Evolutionary conservation across 2,329 filamentous ascomycete species (phyloP), one percentile per base, ranked within the genome.

Genomic region (Nannizziopsis arthrosporioides): DNA sequence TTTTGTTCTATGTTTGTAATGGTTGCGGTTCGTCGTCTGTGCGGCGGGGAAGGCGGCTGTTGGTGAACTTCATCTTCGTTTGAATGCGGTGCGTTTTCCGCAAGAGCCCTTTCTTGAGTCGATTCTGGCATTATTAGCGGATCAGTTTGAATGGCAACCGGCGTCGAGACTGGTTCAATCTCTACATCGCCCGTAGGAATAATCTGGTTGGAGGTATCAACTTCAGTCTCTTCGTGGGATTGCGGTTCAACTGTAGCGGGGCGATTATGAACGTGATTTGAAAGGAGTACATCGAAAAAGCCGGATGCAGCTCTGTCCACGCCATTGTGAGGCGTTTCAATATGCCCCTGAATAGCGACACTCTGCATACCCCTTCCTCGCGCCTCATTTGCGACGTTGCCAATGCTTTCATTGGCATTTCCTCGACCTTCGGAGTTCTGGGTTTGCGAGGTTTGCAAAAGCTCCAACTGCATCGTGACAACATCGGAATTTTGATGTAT

Each of bases 401-500:
- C 51, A 37, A 50, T 54, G 36, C 22, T 40, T 10, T 55, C 49
- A 37, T 51, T 54, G 27, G 35, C 41, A 38, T 56, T 55, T 12
- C 51, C 44, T 9, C 56, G 55, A 36, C 44, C 43, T 38, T 56
- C 54, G 17, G 53, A 49, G 19, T 58, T 55, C 2, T 54, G 48
- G 44, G 55, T 58, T 31, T 60, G 63, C 45, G 61, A 63, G 7
- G 61, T 61, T 43, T 52, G 51, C 40, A 68, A 48, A 7, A 70
- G 54, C 44, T 69, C 66, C 35, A 70, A 52, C 43, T 70, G 66
- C 67, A 69, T 69, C 3, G 67, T 69, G 41, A 69, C 67, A 2
- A 68, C 59, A 49, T 68, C 66, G 1, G 67, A 64, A 46, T 66
- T 66, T 40, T 68, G 65, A 50, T 68, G 66, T 14, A 69, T 63